Percentiles rank a stretch among this genome's conserved stretches.
phyloP scores from a whole-genome alignment of 1,139 yeast genomes.

The Magnusiomyces suaveolens region DNA sequence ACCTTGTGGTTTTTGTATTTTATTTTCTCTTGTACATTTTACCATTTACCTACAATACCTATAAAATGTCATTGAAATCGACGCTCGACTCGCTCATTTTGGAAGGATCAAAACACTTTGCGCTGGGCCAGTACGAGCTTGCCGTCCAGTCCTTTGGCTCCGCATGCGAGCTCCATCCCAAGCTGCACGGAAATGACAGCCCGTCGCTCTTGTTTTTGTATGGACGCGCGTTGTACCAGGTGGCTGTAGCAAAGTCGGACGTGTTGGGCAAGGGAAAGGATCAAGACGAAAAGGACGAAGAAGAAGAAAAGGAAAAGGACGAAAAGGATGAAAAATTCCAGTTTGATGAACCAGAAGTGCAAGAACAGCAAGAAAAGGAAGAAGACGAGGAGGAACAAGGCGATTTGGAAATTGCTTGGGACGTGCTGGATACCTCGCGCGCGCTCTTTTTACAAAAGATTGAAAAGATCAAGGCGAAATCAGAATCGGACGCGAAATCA shows the following conservation, averaged over 20 bases:
- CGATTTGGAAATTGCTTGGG: slow-evolving; percentile 87
- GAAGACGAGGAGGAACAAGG: slow-evolving; percentile 32
- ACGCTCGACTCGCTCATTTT: slow-evolving; percentile 32
- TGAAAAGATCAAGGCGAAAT: slow-evolving; percentile 17
- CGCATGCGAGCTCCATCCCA: slow-evolving; percentile 54
- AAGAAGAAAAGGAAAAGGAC: slow-evolving; percentile 27
- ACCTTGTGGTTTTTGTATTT: background rate
- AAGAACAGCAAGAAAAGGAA: slow-evolving; percentile 31
- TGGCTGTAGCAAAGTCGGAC: slow-evolving; percentile 65
- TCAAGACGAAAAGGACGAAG: slow-evolving; percentile 39
- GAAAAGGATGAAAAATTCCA: slow-evolving; percentile 17
- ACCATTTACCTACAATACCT: no score
- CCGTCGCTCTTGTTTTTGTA: slow-evolving; percentile 66
- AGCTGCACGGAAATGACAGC: slow-evolving; percentile 48
- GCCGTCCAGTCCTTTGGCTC: slow-evolving; percentile 68
- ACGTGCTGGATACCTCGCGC: slow-evolving; percentile 66
- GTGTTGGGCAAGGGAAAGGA: slow-evolving; percentile 37
- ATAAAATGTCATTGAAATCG: background rate
- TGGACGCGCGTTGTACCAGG: slow-evolving; percentile 71
- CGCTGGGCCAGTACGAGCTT: slow-evolving; percentile 52
- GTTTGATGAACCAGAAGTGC: slow-evolving; percentile 31
- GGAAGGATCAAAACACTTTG: slow-evolving; percentile 54
- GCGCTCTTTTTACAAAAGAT: slow-evolving; percentile 47
- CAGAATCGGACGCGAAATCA: slow-evolving; percentile 2
- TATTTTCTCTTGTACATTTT: background rate